A percentile compares a stretch with the other conserved stretches of the same genome.
These are phyloP conservation scores for Fusarium sp. DNA, from an alignment of 2,329 filamentous ascomycete species.

Conservation along the genomic window DNA sequence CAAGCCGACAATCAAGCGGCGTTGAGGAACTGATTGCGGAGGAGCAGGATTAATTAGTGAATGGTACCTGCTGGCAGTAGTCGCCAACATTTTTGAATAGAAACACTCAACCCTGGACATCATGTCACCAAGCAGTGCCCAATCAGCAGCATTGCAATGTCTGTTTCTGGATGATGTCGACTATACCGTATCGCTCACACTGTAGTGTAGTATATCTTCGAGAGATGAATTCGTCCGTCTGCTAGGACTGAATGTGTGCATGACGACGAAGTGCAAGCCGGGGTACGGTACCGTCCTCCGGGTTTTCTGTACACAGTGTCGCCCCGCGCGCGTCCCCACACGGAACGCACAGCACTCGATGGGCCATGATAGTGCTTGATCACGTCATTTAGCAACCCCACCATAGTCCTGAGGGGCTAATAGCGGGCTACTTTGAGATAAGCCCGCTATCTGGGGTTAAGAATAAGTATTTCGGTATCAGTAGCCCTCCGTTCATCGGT, in stretches of 20 bases:
- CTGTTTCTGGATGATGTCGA: slow-evolving; percentile 6
- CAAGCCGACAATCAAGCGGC: slow-evolving; percentile 46
- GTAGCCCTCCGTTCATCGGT: slow-evolving; percentile 44
- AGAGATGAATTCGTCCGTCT: not conserved
- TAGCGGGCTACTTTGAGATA: slow-evolving; percentile 37
- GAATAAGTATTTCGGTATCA: slow-evolving; percentile 34
- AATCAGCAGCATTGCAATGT: slow-evolving; percentile 29
- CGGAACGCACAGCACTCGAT: slow-evolving; percentile 29
- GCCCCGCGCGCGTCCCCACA: not conserved
- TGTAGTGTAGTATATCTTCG: slow-evolving; percentile 3
- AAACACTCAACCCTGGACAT: slow-evolving; percentile 37
- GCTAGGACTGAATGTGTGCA: not conserved
- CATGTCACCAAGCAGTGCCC: slow-evolving; percentile 30
- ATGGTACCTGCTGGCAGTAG: not conserved
- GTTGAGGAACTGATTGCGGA: slow-evolving; percentile 53
- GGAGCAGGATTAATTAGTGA: slow-evolving; percentile 47
- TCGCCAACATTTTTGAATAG: slow-evolving; percentile 35
- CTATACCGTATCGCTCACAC: slow-evolving; percentile 38
- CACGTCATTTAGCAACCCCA: slow-evolving; percentile 48
- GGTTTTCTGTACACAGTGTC: slow-evolving; percentile 38
- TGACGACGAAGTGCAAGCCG: slow-evolving; percentile 2
- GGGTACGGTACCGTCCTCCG: slow-evolving; percentile 35
- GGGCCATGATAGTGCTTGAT: slow-evolving; percentile 44
- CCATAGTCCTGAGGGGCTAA: slow-evolving; percentile 25
- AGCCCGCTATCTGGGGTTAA: not conserved